A percentile compares a stretch with the other conserved stretches of the same genome.
Conservation (phyloP, 2,329 filamentous ascomycete species). For the Laburnicola sp. region DNA sequence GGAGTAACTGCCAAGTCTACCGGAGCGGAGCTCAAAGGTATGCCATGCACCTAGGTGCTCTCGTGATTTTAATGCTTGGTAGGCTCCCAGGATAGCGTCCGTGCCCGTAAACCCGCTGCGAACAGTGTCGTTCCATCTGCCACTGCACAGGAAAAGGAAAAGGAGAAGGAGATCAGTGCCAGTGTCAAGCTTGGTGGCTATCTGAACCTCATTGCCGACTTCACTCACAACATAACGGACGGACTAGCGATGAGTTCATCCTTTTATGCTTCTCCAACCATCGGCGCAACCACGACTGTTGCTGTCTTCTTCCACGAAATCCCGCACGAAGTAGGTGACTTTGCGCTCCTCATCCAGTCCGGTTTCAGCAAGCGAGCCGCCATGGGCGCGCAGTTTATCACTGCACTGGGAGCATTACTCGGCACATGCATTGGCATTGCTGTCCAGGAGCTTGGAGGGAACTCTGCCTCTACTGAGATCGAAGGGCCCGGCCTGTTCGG, state of each 20-base stretch:
- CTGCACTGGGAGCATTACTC: conserved; percentile 83
- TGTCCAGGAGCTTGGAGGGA: conserved; percentile 81
- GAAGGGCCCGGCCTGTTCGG: conserved; percentile 70
- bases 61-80: conserved; percentile 9
- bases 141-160: conserved; percentile 14
- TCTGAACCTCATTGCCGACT: conserved; percentile 93
- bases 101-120: conserved; percentile 44
- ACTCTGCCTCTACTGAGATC: conserved; percentile 35
- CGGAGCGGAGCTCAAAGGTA: conserved; percentile 30
- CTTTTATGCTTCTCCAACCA: conserved; percentile 98
- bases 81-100: conserved; percentile 35
- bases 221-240: conserved; percentile 98
- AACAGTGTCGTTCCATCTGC: conserved; percentile 18
- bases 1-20: conserved; percentile 44
- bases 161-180: conserved; percentile 67
- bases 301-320: conserved; percentile 99
- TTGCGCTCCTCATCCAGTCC: conserved; percentile 91
- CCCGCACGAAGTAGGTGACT: conserved; percentile 96
- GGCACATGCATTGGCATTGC: conserved; percentile 95
- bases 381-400: conserved; percentile 96
- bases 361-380: conserved; percentile 91
- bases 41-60: neutral
- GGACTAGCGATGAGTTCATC: conserved; percentile 91
- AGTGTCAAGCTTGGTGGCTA: conserved; percentile 89
- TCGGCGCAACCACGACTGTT: conserved; percentile 92